Evolutionary conservation across 139 green algal species (phyloP), one percentile per base, ranked within the genome.

Genomic region (Astrephomene gubernaculifera): DNA sequence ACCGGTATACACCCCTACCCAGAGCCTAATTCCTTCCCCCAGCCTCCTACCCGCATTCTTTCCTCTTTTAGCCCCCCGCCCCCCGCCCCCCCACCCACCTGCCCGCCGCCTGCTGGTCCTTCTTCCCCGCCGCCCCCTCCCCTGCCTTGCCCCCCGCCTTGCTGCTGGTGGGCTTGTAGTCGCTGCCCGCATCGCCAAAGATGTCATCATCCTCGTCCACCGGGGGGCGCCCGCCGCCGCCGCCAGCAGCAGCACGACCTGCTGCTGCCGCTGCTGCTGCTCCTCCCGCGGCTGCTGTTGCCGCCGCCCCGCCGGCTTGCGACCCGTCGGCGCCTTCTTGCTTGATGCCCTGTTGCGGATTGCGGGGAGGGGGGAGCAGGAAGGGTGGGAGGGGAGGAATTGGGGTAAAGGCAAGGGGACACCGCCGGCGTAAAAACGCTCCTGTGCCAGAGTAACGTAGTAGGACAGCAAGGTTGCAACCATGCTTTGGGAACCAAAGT

Each of bases 171-270:
- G 90, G 90, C 71, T 90, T 87, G 81, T 99, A 99, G 72, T 99
- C 96, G 0, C 83, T 96, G 25, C 96, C 96, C 14, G 91, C 96
- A 61, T 98, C 96, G 0, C 83, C 96, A 93, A 99, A 99, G 54
- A 99, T 99, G 87, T 99, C 95, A 17, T 98, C 95, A n/a, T 96
- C 93, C 1, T 95, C 91, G 14, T 93, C 87, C 21, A 43, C 76
- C 12, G 57, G 83, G 36, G 25, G 14, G 41, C 70, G 81, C 39
- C 36, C 44, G 49, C 5, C 39, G 24, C 67, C 21, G 44, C 65
- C 14, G 71, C 35, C 41, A 2, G 79, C 83, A 14, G 63, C 85
- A 29, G 65, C 83, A 3, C 60, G 41, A 17, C 33, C 61, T 24
- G 68, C 38, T 22, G 21, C 81, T 41, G 78, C 71, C 38, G 60